Percentiles rank a stretch among this genome's conserved stretches.
phyloP scores from a whole-genome alignment of 2,329 filamentous ascomycete species.

The Didymella arachidicola region DNA sequence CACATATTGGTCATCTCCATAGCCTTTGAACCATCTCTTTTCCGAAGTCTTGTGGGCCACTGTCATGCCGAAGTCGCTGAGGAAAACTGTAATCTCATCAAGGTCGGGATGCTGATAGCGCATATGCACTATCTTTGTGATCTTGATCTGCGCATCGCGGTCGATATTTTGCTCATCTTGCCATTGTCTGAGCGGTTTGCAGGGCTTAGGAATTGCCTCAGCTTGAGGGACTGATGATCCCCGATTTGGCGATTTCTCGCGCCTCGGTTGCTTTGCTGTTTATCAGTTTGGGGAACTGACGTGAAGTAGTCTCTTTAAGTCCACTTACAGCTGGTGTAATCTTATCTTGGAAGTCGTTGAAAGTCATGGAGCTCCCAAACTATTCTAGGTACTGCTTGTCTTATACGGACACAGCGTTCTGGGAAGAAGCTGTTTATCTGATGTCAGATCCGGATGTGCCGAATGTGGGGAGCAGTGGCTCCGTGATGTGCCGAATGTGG shows the following conservation, averaged over 20 bases:
- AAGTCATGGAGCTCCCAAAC: constrained; percentile 34
- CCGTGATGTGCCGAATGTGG: constrained; percentile 16
- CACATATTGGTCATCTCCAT: constrained; percentile 67
- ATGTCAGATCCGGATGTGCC: constrained; percentile 11
- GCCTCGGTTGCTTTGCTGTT: constrained; percentile 33
- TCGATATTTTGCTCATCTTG: constrained; percentile 53
- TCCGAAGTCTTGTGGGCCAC: constrained; percentile 42
- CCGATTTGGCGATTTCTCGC: constrained; percentile 51
- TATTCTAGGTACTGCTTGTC: neutral
- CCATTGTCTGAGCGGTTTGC: constrained; percentile 50
- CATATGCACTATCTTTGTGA: constrained; percentile 61
- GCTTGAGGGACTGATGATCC: constrained; percentile 52
- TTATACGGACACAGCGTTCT: too few species aligned
- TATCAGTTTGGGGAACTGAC: neutral
- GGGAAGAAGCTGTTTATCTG: too few species aligned
- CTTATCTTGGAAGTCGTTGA: constrained; percentile 43
- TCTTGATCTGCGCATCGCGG: constrained; percentile 54
- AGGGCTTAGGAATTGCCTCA: constrained; percentile 47
- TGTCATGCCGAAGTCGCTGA: constrained; percentile 49
- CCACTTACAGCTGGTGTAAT: constrained; percentile 38
- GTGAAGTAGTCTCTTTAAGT: neutral
- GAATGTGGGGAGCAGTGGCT: constrained; percentile 16
- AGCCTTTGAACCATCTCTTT: constrained; percentile 66
- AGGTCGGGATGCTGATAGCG: constrained; percentile 63
- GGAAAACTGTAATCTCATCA: constrained; percentile 57